phyloP scores from a whole-genome alignment of 2,329 filamentous ascomycete genomes.

The Gremmenia infestans region DNA sequence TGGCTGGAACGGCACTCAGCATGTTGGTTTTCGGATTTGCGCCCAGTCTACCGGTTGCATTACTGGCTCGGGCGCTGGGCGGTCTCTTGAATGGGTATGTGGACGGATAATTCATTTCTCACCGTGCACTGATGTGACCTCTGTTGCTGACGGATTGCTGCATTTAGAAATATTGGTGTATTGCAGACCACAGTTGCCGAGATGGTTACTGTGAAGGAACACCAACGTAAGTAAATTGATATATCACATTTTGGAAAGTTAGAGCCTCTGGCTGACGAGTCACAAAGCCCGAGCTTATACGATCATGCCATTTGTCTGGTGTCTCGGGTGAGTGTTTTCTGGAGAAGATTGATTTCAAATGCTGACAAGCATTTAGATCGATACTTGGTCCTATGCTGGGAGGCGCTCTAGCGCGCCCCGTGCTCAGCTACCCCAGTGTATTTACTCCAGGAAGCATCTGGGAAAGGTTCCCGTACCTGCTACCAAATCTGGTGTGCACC shows the following conservation, averaged over 20 bases:
- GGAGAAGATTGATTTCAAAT: not conserved
- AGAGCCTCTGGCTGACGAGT: constrained; percentile 31
- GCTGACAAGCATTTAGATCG: constrained; percentile 48
- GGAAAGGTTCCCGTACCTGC: constrained; percentile 81
- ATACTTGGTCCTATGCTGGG: constrained; percentile 91
- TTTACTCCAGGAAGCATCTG: constrained; percentile 74
- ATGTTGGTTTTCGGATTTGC: constrained; percentile 92
- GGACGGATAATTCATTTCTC: constrained; percentile 5
- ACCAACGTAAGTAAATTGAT: constrained; percentile 66
- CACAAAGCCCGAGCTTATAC: constrained; percentile 78
- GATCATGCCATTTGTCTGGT: constrained; percentile 98
- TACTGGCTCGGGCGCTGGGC: constrained; percentile 83
- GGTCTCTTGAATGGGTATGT: constrained; percentile 86
- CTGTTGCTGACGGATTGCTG: constrained; percentile 12
- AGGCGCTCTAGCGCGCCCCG: constrained; percentile 82
- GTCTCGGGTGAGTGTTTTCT: constrained; percentile 64
- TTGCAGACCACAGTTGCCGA: constrained; percentile 94
- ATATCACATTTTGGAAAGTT: constrained; percentile 11
- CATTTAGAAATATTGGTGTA: constrained; percentile 78
- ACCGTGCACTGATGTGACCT: not conserved
- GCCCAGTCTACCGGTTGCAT: constrained; percentile 71
- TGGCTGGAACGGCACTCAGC: constrained; percentile 86
- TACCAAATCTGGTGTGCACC: constrained; percentile 88
- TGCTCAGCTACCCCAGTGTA: constrained; percentile 69
- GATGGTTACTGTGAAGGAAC: constrained; percentile 85